phyloP scores from a whole-genome alignment of 164 flowering plant species.

The Houttuynia cordata region DNA sequence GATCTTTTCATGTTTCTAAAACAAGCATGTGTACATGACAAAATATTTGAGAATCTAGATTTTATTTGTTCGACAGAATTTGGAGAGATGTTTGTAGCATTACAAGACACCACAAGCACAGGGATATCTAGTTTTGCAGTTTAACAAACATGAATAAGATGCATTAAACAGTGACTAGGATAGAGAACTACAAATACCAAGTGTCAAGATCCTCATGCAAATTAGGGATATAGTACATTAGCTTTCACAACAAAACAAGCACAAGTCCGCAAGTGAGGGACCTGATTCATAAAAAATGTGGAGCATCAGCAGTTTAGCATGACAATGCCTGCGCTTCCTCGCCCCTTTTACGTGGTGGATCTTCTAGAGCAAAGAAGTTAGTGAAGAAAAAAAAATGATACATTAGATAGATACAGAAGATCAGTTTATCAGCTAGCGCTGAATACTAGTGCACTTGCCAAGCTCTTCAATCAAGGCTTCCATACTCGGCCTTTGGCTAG shows the following conservation, averaged over 20 bases:
- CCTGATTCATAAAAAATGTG: neutral
- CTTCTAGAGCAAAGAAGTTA: neutral
- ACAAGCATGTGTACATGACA: no score
- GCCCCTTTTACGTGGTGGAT: neutral
- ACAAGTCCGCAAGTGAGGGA: slow-evolving; percentile 1
- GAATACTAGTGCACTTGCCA: slow-evolving; percentile 1
- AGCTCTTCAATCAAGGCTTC: slow-evolving; percentile 53
- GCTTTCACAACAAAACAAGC: neutral
- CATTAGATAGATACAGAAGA: no score
- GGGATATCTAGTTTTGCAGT: no score
- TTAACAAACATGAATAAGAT: neutral
- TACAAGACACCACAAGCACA: no score
- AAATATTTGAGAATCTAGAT: no score
- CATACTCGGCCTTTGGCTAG: slow-evolving; percentile 55
- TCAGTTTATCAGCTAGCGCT: neutral
- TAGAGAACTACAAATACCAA: neutral
- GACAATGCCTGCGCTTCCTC: neutral
- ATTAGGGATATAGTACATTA: no score
- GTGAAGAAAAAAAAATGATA: no score
- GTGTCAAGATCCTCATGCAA: neutral
- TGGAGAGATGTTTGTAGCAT: no score
- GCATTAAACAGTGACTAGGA: neutral
- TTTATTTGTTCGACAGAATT: no score
- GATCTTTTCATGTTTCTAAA: no score
- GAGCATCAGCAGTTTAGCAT: neutral